phyloP scores from a whole-genome alignment of 441 rosid genomes.

The Gossypium laxum region DNA sequence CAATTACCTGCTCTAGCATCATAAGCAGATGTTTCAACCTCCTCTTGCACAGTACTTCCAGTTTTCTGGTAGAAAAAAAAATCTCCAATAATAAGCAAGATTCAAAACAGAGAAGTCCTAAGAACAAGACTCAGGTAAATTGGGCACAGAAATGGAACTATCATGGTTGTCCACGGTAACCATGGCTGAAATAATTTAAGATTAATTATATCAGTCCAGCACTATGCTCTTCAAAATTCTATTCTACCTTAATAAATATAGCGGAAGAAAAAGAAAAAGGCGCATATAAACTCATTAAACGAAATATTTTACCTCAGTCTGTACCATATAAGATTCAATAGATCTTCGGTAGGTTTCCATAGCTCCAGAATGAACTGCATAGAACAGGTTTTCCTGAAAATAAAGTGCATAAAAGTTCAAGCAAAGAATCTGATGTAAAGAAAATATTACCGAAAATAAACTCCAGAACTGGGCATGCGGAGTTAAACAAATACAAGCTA shows the following conservation, averaged over 20 bases:
- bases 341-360: constrained; percentile 67
- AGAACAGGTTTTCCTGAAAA: constrained; percentile 88
- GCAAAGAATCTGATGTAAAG: not conserved
- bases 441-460: not conserved
- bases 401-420: constrained; percentile 15
- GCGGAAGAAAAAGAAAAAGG: constrained; percentile 9
- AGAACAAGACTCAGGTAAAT: not conserved
- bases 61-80: constrained; percentile 43
- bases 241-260: not conserved
- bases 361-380: constrained; percentile 79
- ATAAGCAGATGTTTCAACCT: constrained; percentile 66
- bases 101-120: not conserved
- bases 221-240: not conserved
- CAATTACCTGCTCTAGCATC: constrained; percentile 63
- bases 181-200: not conserved
- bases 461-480: not conserved
- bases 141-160: not conserved
- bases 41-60: constrained; percentile 71
- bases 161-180: not conserved
- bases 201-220: not conserved
- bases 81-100: constrained; percentile 8
- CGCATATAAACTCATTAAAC: constrained; percentile 8
- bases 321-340: constrained; percentile 63
- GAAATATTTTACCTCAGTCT: constrained; percentile 47
- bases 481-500: not conserved